Evolutionary conservation across 352 stramenopile genomes (phyloP).

Genomic region (Phytophthora sojae): DNA sequence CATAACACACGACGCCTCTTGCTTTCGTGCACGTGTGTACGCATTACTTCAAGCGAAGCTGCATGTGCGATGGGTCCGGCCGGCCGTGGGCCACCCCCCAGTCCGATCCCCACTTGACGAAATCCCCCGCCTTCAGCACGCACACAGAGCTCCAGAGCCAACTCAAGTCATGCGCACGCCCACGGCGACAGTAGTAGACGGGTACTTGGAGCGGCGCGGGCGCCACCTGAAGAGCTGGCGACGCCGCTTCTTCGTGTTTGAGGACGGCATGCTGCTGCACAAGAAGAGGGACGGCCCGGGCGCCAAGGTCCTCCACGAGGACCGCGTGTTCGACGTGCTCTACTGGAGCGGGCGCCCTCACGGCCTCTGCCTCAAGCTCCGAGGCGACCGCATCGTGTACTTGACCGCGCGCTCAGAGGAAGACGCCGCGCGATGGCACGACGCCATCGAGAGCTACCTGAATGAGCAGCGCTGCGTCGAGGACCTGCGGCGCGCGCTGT

Average conservation of each 20-base stretch:
- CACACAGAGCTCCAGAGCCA: neutral
- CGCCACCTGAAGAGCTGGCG: conserved; percentile 77
- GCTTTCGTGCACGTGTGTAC: conserved; percentile 16
- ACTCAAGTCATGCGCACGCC: conserved; percentile 13
- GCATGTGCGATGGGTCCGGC: conserved; percentile 18
- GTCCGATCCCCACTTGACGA: conserved; percentile 22
- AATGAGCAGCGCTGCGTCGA: conserved; percentile 45
- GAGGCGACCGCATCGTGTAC: conserved; percentile 61
- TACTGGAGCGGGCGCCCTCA: conserved; percentile 70
- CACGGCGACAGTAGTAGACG: conserved; percentile 17
- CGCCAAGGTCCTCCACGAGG: conserved; percentile 54
- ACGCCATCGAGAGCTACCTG: conserved; percentile 60
- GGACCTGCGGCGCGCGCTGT: conserved; percentile 60
- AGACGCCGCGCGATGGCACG: conserved; percentile 61
- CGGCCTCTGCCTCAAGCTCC: conserved; percentile 63
- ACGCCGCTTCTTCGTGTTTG: conserved; percentile 71
- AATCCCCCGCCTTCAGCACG: conserved; percentile 14
- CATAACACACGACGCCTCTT: conserved; percentile 19
- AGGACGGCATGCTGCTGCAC: conserved; percentile 66
- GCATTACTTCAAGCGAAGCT: conserved; percentile 26
- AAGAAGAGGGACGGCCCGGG: conserved; percentile 59
- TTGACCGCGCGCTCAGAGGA: conserved; percentile 58
- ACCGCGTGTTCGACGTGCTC: conserved; percentile 67
- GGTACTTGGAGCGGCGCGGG: conserved; percentile 68
- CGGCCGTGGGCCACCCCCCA: neutral